Evolutionary conservation across 2,329 filamentous ascomycete genomes (phyloP).

Genomic region (Fusarium odoratissimum): DNA sequence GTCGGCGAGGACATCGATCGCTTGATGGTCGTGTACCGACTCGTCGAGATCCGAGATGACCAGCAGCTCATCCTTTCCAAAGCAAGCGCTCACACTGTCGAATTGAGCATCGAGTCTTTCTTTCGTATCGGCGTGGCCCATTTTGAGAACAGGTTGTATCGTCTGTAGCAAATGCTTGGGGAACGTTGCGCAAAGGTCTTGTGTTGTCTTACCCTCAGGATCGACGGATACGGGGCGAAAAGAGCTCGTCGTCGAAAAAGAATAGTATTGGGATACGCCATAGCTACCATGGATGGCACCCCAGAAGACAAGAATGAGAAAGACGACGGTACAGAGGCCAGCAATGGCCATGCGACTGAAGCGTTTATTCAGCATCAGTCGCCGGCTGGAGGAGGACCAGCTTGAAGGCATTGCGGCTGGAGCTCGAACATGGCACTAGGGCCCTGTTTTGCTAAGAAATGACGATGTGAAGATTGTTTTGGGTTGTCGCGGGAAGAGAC

Average conservation of each 20-base stretch:
- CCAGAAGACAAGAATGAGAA: constrained; percentile 44
- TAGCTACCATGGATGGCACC: constrained; percentile 40
- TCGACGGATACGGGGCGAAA: constrained; percentile 48
- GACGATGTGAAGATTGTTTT: neutral
- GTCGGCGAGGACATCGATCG: constrained; percentile 59
- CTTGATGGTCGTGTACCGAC: constrained; percentile 54
- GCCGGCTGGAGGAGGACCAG: constrained; percentile 44
- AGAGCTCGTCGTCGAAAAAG: constrained; percentile 46
- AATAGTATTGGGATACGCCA: constrained; percentile 44
- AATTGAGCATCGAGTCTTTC: constrained; percentile 57
- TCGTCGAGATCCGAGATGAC: constrained; percentile 65
- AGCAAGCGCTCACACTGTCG: constrained; percentile 64
- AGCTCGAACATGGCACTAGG: constrained; percentile 41
- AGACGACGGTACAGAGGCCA: constrained; percentile 37
- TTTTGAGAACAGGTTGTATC: constrained; percentile 50
- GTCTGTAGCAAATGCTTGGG: constrained; percentile 47
- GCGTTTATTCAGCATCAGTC: constrained; percentile 48
- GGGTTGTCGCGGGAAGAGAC: constrained; percentile 9
- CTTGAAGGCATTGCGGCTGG: constrained; percentile 39
- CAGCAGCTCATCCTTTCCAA: constrained; percentile 54
- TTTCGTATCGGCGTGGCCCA: constrained; percentile 48
- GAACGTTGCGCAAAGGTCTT: constrained; percentile 49
- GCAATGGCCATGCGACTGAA: constrained; percentile 47
- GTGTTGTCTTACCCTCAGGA: constrained; percentile 37
- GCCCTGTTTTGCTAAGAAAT: constrained; percentile 11